Conservation (phyloP, 345 rosid genomes). For the Erucastrum elatum region DNA sequence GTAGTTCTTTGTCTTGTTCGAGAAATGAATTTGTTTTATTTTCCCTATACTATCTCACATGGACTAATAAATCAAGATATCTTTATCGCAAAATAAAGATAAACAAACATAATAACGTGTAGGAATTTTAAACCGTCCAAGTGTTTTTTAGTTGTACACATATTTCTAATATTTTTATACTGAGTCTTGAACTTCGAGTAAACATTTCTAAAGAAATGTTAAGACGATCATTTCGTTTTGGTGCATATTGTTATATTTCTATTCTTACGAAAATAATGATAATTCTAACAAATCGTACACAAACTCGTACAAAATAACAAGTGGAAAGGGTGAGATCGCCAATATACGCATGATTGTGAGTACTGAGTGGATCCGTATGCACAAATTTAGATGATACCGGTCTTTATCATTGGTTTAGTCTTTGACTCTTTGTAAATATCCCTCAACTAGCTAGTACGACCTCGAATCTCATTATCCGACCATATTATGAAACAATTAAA, state of each 20-base stretch:
- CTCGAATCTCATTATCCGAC: slow-evolving; percentile 14
- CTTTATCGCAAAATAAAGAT: no score
- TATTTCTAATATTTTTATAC: not conserved
- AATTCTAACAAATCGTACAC: not conserved
- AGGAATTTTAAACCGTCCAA: no score
- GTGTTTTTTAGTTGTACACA: not conserved
- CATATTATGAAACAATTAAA: not conserved
- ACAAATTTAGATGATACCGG: slow-evolving; percentile 6
- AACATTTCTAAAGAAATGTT: not conserved
- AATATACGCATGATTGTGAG: not conserved
- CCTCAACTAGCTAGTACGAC: slow-evolving; percentile 2
- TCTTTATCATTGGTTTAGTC: not conserved
- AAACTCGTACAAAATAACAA: not conserved
- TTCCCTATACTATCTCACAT: not conserved
- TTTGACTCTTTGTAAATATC: not conserved
- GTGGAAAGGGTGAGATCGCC: not conserved
- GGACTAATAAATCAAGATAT: not conserved
- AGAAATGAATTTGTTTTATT: not conserved
- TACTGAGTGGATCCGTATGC: slow-evolving; percentile 1
- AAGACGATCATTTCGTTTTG: not conserved
- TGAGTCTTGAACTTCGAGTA: not conserved
- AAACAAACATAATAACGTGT: no score
- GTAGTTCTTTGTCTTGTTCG: not conserved
- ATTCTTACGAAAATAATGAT: no score
- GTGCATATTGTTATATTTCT: not conserved